These are phyloP conservation scores for Claviceps paspali DNA, from an alignment of 2,329 filamentous ascomycete species.

Conservation along the genomic window DNA sequence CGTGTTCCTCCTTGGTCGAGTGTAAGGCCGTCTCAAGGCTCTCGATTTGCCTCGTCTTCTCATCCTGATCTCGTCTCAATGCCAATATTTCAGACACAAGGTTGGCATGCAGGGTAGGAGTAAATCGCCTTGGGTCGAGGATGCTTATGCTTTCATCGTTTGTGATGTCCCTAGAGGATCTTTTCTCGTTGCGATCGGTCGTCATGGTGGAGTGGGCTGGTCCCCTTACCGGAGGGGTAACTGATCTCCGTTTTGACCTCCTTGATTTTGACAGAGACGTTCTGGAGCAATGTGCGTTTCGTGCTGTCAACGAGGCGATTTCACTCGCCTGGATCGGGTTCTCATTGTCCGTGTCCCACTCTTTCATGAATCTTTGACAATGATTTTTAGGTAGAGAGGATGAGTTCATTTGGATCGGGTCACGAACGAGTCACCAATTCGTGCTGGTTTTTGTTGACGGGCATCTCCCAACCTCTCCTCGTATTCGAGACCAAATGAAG, in stretches of 20 bases:
- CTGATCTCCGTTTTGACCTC: conserved; percentile 45
- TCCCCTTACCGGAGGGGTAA: conserved; percentile 44
- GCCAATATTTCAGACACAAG: conserved; percentile 87
- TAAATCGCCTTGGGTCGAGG: conserved; percentile 82
- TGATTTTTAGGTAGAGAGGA: not conserved
- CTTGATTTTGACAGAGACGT: conserved; percentile 50
- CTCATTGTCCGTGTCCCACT: conserved; percentile 51
- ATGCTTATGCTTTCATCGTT: conserved; percentile 57
- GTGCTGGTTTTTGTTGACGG: not conserved
- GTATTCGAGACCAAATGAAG: conserved; percentile 1
- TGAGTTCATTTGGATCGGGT: not conserved
- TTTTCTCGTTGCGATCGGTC: conserved; percentile 27
- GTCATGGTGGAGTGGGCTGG: conserved; percentile 41
- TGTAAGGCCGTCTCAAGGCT: conserved; percentile 64
- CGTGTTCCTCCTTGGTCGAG: conserved; percentile 56
- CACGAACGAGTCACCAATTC: not conserved
- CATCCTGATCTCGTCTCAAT: conserved; percentile 77
- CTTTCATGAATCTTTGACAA: conserved; percentile 27
- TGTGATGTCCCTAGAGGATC: conserved; percentile 41
- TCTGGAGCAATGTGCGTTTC: conserved; percentile 54
- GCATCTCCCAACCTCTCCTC: not conserved
- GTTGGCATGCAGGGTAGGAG: conserved; percentile 85
- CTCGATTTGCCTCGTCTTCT: conserved; percentile 76
- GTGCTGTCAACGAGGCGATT: conserved; percentile 45
- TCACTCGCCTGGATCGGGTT: conserved; percentile 33